phyloP scores from a whole-genome alignment of 345 rosid genomes.

The Psidium friedrichsthalianum region DNA sequence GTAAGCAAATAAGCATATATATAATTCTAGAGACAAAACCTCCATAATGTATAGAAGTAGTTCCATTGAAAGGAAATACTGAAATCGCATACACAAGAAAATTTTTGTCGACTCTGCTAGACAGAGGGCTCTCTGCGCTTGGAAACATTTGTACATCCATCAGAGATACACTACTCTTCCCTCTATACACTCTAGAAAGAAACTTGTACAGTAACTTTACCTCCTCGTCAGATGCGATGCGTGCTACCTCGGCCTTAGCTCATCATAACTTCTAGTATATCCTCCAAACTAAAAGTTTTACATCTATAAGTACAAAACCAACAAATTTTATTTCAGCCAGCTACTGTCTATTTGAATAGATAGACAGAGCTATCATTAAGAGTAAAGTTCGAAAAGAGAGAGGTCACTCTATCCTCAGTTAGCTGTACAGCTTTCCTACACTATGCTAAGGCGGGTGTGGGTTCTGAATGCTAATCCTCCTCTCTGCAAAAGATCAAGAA shows the following conservation, averaged over 20 bases:
- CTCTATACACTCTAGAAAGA: conserved; percentile 23
- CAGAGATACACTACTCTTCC: conserved; percentile 15
- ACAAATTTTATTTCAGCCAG: conserved; percentile 20
- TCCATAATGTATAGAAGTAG: neutral
- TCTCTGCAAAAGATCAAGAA: conserved; percentile 27
- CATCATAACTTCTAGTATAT: conserved; percentile 12
- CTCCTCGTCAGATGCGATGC: neutral
- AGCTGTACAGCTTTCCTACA: conserved; percentile 45
- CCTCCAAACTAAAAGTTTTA: conserved; percentile 9
- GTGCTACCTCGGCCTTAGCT: conserved; percentile 5
- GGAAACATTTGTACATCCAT: conserved; percentile 30
- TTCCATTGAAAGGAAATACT: neutral
- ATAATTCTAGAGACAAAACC: neutral
- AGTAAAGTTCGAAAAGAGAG: neutral
- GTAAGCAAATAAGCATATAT: neutral
- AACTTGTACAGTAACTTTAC: conserved; percentile 18
- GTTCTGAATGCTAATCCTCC: conserved; percentile 51
- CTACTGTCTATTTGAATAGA: conserved; percentile 22
- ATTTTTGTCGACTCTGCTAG: conserved; percentile 12
- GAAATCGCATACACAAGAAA: conserved; percentile 18
- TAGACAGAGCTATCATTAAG: neutral
- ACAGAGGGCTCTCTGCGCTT: conserved; percentile 10
- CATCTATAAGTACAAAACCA: conserved; percentile 34
- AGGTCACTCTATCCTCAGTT: conserved; percentile 34
- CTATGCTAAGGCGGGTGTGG: conserved; percentile 24